These are phyloP conservation scores for Plasmodium cynomolgi DNA, from an alignment of 169 alveolate species.

Conservation along the genomic window DNA sequence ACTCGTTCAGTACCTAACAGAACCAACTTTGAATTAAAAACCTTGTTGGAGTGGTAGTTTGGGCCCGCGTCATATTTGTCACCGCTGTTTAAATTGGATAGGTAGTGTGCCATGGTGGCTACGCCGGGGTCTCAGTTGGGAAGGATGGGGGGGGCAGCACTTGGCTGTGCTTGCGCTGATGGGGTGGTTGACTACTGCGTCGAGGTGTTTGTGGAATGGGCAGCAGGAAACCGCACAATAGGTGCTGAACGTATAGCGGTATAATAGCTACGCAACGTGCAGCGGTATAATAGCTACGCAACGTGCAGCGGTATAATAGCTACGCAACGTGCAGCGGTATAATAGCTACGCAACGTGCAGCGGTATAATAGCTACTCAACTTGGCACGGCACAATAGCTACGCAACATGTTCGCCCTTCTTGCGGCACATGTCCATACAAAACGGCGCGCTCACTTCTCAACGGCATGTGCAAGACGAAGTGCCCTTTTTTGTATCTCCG, in stretches of 20 bases:
- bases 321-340: background rate
- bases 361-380: too few species aligned
- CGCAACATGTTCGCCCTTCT: background rate
- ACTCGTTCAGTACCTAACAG: conserved; percentile 43
- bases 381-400: background rate
- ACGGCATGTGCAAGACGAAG: background rate
- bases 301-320: too few species aligned
- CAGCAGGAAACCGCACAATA: background rate
- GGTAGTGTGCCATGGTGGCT: conserved; percentile 60
- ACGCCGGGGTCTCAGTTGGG: background rate
- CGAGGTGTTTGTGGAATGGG: background rate
- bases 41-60: conserved; percentile 53
- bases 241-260: background rate
- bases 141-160: background rate
- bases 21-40: conserved; percentile 66
- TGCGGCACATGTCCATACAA: background rate
- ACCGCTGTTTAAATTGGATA: conserved; percentile 52
- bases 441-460: background rate
- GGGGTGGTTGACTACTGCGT: background rate
- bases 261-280: background rate
- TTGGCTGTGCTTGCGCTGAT: background rate
- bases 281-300: background rate
- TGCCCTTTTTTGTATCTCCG: background rate
- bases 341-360: background rate
- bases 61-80: conserved; percentile 35